These are phyloP conservation scores for Populus euphratica DNA, from an alignment of 345 rosid genomes.

Conservation along the genomic window DNA sequence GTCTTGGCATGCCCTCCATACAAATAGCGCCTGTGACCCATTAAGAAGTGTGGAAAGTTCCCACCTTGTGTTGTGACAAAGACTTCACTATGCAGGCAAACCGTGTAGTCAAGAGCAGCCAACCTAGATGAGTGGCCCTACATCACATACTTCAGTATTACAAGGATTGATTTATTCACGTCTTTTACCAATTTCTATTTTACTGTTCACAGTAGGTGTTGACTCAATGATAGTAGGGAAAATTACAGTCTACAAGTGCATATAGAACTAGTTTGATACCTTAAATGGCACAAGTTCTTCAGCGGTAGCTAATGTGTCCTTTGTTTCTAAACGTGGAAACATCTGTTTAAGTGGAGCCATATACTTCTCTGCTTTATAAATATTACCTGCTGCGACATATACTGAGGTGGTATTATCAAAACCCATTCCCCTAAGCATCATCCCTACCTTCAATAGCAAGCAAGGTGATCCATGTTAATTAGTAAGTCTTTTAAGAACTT, in stretches of 20 bases:
- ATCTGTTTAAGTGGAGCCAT: conserved; percentile 88
- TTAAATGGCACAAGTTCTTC: conserved; percentile 84
- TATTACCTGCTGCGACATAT: conserved; percentile 86
- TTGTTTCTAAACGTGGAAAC: conserved; percentile 91
- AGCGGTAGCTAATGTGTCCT: conserved; percentile 65
- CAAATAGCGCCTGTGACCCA: conserved; percentile 87
- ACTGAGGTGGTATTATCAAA: conserved; percentile 70
- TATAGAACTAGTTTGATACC: conserved; percentile 39
- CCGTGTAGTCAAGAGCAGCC: conserved; percentile 91
- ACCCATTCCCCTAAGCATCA: conserved; percentile 99
- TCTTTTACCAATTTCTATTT: not conserved
- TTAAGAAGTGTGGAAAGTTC: conserved; percentile 93
- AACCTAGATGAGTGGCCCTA: conserved; percentile 87
- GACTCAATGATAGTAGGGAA: not conserved
- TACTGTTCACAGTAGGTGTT: not conserved
- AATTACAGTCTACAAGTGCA: not conserved
- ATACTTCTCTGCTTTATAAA: conserved; percentile 80
- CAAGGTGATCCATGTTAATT: not conserved
- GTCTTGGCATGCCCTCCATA: conserved; percentile 91
- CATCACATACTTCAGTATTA: conserved; percentile 32
- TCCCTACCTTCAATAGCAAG: conserved; percentile 63
- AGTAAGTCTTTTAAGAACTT: not conserved
- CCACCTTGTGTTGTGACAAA: conserved; percentile 99
- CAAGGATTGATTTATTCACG: conserved; percentile 1
- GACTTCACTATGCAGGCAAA: conserved; percentile 92